Conservation (phyloP, 1,139 yeast species). For the Zygosaccharomyces sapae region DNA sequence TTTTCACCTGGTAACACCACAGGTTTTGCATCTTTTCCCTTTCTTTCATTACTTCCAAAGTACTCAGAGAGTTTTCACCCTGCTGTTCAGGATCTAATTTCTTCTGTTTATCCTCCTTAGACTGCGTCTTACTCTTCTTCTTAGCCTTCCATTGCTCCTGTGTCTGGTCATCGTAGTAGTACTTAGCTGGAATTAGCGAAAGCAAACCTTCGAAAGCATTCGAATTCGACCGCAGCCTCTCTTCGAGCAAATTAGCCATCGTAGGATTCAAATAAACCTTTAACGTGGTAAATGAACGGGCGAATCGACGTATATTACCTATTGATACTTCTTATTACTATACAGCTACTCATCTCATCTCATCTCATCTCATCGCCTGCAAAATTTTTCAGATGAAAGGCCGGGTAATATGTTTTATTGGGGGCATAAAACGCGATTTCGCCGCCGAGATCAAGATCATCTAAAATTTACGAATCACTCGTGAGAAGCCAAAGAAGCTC, state of each 20-base stretch:
- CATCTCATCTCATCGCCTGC: conserved; percentile 17
- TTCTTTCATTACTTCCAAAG: conserved; percentile 61
- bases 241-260: conserved; percentile 45
- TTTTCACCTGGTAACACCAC: conserved; percentile 53
- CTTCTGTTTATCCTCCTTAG: conserved; percentile 55
- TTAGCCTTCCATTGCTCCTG: conserved; percentile 88
- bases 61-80: conserved; percentile 52
- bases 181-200: conserved; percentile 89
- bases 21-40: conserved; percentile 55
- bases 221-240: conserved; percentile 78
- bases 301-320: background rate
- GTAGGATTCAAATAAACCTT: conserved; percentile 23
- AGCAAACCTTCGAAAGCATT: conserved; percentile 85
- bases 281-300: no score
- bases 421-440: background rate
- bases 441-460: background rate
- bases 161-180: conserved; percentile 70
- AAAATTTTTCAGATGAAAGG: conserved; percentile 5
- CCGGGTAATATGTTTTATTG: conserved; percentile 2
- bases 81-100: conserved; percentile 70
- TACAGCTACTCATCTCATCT: conserved; percentile 4
- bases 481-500: no score
- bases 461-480: background rate
- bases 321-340: background rate
- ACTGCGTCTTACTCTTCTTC: conserved; percentile 67